Evolutionary conservation across 2,329 filamentous ascomycete species (phyloP), one percentile per base, ranked within the genome.

Genomic region (Dryadomyces sulphureus): DNA sequence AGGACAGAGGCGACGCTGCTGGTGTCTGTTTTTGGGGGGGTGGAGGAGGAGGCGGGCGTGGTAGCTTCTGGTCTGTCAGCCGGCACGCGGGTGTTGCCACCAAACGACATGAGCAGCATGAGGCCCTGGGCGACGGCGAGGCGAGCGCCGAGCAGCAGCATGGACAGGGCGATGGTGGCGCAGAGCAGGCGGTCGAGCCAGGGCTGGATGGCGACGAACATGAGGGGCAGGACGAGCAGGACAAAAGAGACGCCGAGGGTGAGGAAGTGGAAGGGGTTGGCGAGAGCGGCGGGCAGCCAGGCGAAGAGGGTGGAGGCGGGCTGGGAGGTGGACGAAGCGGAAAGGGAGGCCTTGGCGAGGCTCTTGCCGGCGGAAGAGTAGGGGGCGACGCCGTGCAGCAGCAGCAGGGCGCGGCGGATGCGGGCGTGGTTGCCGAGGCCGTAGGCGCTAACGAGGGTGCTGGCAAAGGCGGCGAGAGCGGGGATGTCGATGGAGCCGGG

Each of bases 51-150:
- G 7, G 12, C 21, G 21, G 9, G 3, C 30, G 41, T 16, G 7
- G 17, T 38, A 4, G 16, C n/a, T 4, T 11, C n/a, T 14, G 16
- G 35, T 14, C 5, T 22, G 19, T 7, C 34, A 19, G 48, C 17
- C 14, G 30, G n/a, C 19, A 9, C 25, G 27, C 1, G 41, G 14
- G 27, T n/a, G n/a, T 47, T 44, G 9, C 72, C 70, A 27, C 59
- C 60, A 60, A 93, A 95, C 4, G 84, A 90, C 90, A 98, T 95
- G 48, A 98, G 74, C 27, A 98, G 75, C 86, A 98, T 96, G 24
- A 88, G 77, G 1, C 89, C 92, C 54, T 98, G 77, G 0, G 84
- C 84, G 45, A 85, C 79, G 19, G 89, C 89, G 12, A 96, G 73
- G 7, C 88, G 82, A 52, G 82, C 74, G 12, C 92, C 92, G 5